Percentiles rank a stretch among this genome's conserved stretches.
phyloP scores from a whole-genome alignment of 1,139 yeast species.

The Saccharomyces hybrid region DNA sequence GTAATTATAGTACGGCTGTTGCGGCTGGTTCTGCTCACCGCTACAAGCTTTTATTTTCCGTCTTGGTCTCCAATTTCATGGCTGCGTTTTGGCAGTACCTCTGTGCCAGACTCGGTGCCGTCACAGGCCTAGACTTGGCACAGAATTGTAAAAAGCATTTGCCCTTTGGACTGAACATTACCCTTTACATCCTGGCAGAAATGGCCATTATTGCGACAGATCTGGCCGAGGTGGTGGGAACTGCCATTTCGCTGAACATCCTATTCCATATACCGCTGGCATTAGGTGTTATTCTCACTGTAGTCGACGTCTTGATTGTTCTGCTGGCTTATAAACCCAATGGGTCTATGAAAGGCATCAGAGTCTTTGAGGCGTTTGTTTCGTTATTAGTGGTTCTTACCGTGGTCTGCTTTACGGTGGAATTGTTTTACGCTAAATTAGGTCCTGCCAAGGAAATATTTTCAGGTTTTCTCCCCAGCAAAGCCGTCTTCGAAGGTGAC shows the following conservation, averaged over 20 bases:
- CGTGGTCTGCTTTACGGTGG: slow-evolving; percentile 56
- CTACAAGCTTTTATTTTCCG: slow-evolving; percentile 55
- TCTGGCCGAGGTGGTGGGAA: slow-evolving; percentile 75
- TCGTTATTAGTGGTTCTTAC: slow-evolving; percentile 55
- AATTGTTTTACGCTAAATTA: slow-evolving; percentile 47
- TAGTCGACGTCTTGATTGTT: slow-evolving; percentile 63
- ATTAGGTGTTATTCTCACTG: slow-evolving; percentile 59
- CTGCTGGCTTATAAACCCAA: slow-evolving; percentile 64
- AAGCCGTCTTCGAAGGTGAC: slow-evolving; percentile 47
- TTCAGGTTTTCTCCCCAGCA: slow-evolving; percentile 55
- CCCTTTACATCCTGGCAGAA: slow-evolving; percentile 59
- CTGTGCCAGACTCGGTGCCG: slow-evolving; percentile 69
- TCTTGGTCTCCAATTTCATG: slow-evolving; percentile 57
- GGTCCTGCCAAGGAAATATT: slow-evolving; percentile 34
- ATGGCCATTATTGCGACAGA: slow-evolving; percentile 74
- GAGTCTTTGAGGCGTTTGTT: slow-evolving; percentile 61
- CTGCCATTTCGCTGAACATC: slow-evolving; percentile 67
- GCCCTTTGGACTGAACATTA: slow-evolving; percentile 48
- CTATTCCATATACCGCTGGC: slow-evolving; percentile 59
- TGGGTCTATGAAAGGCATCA: slow-evolving; percentile 57
- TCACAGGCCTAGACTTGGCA: slow-evolving; percentile 70
- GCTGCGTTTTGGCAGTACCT: slow-evolving; percentile 66
- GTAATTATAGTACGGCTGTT: slow-evolving; percentile 73
- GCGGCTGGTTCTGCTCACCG: slow-evolving; percentile 69
- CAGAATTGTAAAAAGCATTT: slow-evolving; percentile 64